Evolutionary conservation across 805 yeast genomes (phyloP), one percentile per base, ranked within the genome.

Genomic region (Candida dajiaensis): DNA sequence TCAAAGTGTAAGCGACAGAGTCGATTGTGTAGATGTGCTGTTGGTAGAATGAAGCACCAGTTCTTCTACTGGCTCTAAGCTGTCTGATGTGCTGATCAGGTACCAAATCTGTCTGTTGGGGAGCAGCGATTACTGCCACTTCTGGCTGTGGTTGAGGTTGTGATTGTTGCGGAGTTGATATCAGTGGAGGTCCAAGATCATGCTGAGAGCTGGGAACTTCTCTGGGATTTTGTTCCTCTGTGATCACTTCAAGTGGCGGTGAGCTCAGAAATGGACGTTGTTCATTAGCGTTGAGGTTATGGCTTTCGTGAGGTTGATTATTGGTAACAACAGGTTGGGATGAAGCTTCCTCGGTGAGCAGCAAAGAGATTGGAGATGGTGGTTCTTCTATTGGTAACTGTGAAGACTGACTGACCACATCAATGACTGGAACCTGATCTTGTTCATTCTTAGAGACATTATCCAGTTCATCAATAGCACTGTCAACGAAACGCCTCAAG

Each of bases 11-110:
- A 2, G 53, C 42, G 1, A 59, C 61, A 2, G 54, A 48, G 38
- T 59, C 63, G 16, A 59, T 55, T 2, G 59, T 56, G 39, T 56
- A 59, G 10, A 59, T 55, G 26, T 58, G 62, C 38, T 58, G 56
- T 40, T 58, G 61, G 20, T 48, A 49, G 22, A 58, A 53, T 0
- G 59, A 52, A 8, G 52, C 33, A 25, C 56, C 50, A 38, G 60
- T 53, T 40, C 50, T 49, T 25, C 57, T 29, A 16, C 40, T 29
- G 19, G 45, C 38, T 12, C 20, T n/a, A 3, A 21, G 25, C 10
- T 35, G 15, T 33, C 36, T n/a, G 20, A 33, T 9, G 36, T n/a
- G 16, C 20, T 33, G 36, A 6, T 33, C 20, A 6, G 36, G 36
- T 16, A 4, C 4, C 4, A 33, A 16, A 7, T n/a, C 18, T n/a